phyloP scores from a whole-genome alignment of 129 eudicot species.

The Centaurea solstitialis region DNA sequence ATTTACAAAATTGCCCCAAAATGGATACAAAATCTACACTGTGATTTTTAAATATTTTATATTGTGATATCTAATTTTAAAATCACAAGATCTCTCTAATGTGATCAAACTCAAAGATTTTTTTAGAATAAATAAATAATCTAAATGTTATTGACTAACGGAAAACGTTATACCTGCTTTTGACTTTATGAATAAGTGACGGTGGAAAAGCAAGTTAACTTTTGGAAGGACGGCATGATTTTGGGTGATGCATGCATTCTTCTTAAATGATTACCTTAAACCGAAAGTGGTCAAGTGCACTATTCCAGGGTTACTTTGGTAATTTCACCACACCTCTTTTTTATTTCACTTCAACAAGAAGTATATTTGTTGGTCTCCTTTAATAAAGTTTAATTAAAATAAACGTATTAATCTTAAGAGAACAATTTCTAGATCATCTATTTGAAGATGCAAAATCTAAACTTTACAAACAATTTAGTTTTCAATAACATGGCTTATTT shows the following conservation, averaged over 20 bases:
- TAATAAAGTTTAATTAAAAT: neutral
- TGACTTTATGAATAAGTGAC: neutral
- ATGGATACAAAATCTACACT: too few species aligned
- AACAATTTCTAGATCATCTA: neutral
- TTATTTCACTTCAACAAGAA: neutral
- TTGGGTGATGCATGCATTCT: slow-evolving; percentile 9
- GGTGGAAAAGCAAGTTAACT: slow-evolving; percentile 5
- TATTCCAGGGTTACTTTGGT: neutral
- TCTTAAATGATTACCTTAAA: slow-evolving; percentile 8
- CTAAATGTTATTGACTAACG: too few species aligned
- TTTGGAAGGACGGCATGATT: slow-evolving; percentile 15
- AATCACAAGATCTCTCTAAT: too few species aligned
- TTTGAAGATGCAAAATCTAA: neutral
- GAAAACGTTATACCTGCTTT: neutral
- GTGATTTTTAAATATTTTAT: too few species aligned
- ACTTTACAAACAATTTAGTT: neutral
- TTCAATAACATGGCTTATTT: neutral
- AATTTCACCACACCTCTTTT: neutral
- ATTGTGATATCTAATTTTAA: too few species aligned
- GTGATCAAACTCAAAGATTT: too few species aligned
- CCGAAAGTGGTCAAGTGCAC: slow-evolving; percentile 18
- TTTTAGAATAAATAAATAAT: too few species aligned
- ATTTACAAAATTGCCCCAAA: too few species aligned
- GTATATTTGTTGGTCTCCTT: neutral
- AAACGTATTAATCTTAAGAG: neutral